phyloP scores from a whole-genome alignment of 306 rosid species.

The Prunus mongolica region DNA sequence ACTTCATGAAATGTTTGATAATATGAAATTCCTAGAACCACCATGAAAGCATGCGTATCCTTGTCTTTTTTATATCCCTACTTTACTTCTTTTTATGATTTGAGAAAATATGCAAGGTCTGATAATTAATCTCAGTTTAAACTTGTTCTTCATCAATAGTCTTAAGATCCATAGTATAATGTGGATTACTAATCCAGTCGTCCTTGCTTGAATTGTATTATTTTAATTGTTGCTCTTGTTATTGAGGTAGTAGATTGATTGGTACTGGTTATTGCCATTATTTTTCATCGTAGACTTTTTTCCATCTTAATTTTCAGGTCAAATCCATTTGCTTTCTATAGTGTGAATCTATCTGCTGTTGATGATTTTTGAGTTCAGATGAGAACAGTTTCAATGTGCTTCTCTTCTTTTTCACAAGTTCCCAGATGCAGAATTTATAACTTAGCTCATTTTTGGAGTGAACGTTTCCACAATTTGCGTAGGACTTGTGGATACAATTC shows the following conservation, averaged over 20 bases:
- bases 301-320: slow-evolving; percentile 41
- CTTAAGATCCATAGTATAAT: background rate
- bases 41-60: background rate
- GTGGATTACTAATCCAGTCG: background rate
- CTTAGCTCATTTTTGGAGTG: slow-evolving; percentile 55
- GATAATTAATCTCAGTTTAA: background rate
- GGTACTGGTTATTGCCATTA: background rate
- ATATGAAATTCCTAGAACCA: background rate
- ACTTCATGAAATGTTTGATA: background rate
- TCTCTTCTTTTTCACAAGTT: slow-evolving; percentile 58
- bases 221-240: background rate
- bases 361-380: slow-evolving; percentile 38
- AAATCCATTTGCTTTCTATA: slow-evolving; percentile 26
- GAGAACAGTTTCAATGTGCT: slow-evolving; percentile 56
- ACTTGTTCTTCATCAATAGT: background rate
- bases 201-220: background rate
- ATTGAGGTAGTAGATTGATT: background rate
- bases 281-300: slow-evolving; percentile 6
- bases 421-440: slow-evolving; percentile 64
- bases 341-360: slow-evolving; percentile 21
- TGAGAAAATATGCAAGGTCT: background rate
- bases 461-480: slow-evolving; percentile 43
- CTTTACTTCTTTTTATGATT: background rate
- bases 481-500: slow-evolving; percentile 35
- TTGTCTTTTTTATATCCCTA: background rate